Evolutionary conservation across 129 eudicot species (phyloP), one percentile per base, ranked within the genome.

Genomic region (Calendula officinalis): DNA sequence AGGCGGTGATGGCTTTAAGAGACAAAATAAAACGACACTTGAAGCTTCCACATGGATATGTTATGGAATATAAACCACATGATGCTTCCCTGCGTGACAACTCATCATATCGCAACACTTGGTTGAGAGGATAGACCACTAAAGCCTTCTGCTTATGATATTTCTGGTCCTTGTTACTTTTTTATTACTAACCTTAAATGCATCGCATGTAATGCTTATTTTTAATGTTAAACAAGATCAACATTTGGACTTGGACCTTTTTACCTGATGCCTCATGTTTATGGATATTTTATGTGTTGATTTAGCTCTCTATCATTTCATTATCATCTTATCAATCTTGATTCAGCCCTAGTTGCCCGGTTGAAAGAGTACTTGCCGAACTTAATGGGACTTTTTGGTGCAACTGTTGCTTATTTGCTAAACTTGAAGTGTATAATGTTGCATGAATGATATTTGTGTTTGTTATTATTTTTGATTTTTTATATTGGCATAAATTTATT

Each of bases 1-100:
- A 91, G 97, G 94, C 82, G 71, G 94, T 91, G 67, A 91, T 91
- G 97, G 81, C 84, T 3, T 66, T 91, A 45, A 84, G 95, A 71
- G 97, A 91, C 61, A 75, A 90, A n/a, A 87, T 91, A 60, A 91
- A 87, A 64, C 82, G 94, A n/a, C 94, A 84, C 69, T 70, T 91
- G 78, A 91, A 91, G 82, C 97, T 91, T 68, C 97, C 95, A 42
- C 83, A 81, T 9, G 73, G 95, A 55, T 94, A 94, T n/a, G 89
- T 88, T 8, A 88, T 94, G 99, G 99, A 94, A 54, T 94, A 94
- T 75, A 88, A 88, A 48, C 89, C 96, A n/a, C 97, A 90, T 43
- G 95, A 90, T 80, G 95, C 91, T 54, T 88, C 96, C 33, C 58
- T 88, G 39, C 91, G 91, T 6, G 95, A 86, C 78, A 83, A 86